Evolutionary conservation across 352 stramenopile genomes (phyloP).

Genomic region (Phytophthora kernoviae): DNA sequence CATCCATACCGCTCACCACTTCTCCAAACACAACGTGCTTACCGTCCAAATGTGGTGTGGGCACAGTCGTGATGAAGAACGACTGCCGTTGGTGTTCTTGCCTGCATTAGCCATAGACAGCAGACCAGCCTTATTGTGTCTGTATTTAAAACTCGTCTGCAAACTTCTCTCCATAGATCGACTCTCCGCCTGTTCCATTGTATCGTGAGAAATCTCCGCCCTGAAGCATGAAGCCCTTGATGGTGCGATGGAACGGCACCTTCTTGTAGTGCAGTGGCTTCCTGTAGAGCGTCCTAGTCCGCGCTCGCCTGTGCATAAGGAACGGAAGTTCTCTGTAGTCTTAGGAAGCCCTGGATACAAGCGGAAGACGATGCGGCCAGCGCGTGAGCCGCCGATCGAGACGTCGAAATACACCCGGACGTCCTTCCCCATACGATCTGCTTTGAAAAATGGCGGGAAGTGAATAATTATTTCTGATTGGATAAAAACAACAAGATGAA

Average conservation of each 20-base stretch:
- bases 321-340: constrained; percentile 75
- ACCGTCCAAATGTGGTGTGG: constrained; percentile 96
- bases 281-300: constrained; percentile 65
- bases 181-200: constrained; percentile 85
- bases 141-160: constrained; percentile 95
- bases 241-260: constrained; percentile 82
- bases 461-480: too few relatives aligned
- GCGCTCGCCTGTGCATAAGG: constrained; percentile 66
- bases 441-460: too few relatives aligned
- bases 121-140: constrained; percentile 92
- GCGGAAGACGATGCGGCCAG: constrained; percentile 66
- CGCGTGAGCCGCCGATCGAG: constrained; percentile 85
- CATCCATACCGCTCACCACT: constrained; percentile 81
- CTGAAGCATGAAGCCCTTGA: constrained; percentile 89
- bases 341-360: constrained; percentile 61
- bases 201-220: constrained; percentile 77
- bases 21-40: constrained; percentile 99
- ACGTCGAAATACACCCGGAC: constrained; percentile 69
- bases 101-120: constrained; percentile 95
- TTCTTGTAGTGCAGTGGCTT: constrained; percentile 71
- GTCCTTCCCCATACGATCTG: constrained; percentile 22
- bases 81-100: constrained; percentile 75
- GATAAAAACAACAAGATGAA: too few relatives aligned
- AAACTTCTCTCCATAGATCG: constrained; percentile 85
- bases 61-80: constrained; percentile 85